phyloP scores from a whole-genome alignment of 805 yeast genomes.

The Pichia phayaonensis region DNA sequence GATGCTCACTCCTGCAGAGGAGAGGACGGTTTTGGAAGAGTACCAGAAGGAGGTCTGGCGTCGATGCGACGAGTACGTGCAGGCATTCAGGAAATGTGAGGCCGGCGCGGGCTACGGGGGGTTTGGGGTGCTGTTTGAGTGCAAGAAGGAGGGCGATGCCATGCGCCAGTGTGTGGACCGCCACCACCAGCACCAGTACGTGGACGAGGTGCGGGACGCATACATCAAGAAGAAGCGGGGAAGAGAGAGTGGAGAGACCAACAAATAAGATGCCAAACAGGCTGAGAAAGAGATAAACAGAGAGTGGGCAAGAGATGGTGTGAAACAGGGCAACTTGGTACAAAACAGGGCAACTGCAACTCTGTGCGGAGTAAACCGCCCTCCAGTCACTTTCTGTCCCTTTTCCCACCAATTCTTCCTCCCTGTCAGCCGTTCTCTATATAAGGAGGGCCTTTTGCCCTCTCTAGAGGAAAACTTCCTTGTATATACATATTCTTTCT shows the following conservation, averaged over 20 bases:
- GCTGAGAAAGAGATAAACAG: too few species aligned
- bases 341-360: too few species aligned
- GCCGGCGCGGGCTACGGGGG: slow-evolving; percentile 52
- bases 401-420: too few species aligned
- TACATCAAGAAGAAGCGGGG: slow-evolving; percentile 47
- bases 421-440: too few species aligned
- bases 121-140: slow-evolving; percentile 56
- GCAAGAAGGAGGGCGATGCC: slow-evolving; percentile 48
- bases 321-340: too few species aligned
- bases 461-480: too few species aligned
- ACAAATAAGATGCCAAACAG: too few species aligned
- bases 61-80: slow-evolving; percentile 61
- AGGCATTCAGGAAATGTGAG: slow-evolving; percentile 61
- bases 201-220: slow-evolving; percentile 63
- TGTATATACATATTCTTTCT: too few species aligned
- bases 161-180: slow-evolving; percentile 57
- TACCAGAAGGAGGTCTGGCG: slow-evolving; percentile 63
- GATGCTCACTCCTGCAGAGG: slow-evolving; percentile 73
- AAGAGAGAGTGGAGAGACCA: slow-evolving; percentile 6
- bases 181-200: slow-evolving; percentile 53
- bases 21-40: slow-evolving; percentile 60
- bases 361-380: too few species aligned
- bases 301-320: too few species aligned
- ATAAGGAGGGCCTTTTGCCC: too few species aligned
- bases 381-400: too few species aligned